These are phyloP conservation scores for Citrus unshiu DNA, from an alignment of 345 rosid species.

Conservation along the genomic window DNA sequence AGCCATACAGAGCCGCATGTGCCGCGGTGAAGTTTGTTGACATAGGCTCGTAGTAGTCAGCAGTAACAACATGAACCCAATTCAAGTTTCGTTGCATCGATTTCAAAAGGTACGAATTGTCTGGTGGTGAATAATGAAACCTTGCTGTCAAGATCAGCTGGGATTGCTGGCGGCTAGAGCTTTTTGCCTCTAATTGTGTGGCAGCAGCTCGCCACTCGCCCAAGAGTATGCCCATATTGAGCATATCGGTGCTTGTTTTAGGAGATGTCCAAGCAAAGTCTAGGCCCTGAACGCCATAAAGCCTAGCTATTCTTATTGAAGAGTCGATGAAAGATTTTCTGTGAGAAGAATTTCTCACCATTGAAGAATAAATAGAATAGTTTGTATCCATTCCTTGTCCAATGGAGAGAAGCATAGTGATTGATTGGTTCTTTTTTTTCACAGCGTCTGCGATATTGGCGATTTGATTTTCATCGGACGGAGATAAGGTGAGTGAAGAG, in stretches of 20 bases:
- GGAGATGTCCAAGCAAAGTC: neutral
- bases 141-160: constrained; percentile 14
- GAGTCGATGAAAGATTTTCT: constrained; percentile 7
- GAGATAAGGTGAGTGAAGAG: no score
- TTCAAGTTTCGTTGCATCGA: constrained; percentile 19
- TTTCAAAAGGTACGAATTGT: constrained; percentile 12
- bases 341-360: constrained; percentile 9
- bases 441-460: neutral
- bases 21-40: constrained; percentile 5
- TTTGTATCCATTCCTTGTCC: neutral
- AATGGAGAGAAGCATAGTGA: constrained; percentile 22
- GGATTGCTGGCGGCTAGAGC: neutral
- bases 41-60: constrained; percentile 15
- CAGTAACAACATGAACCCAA: constrained; percentile 21
- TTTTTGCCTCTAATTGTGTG: neutral
- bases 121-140: neutral
- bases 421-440: constrained; percentile 19
- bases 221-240: neutral
- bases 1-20: constrained; percentile 23
- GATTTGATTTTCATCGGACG: no score
- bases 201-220: constrained; percentile 9
- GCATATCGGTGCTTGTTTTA: neutral
- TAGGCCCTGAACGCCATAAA: constrained; percentile 12
- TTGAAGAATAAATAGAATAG: neutral
- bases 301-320: constrained; percentile 15